Conservation (phyloP, 106 monocot genomes). For the Acorus gramineus region DNA sequence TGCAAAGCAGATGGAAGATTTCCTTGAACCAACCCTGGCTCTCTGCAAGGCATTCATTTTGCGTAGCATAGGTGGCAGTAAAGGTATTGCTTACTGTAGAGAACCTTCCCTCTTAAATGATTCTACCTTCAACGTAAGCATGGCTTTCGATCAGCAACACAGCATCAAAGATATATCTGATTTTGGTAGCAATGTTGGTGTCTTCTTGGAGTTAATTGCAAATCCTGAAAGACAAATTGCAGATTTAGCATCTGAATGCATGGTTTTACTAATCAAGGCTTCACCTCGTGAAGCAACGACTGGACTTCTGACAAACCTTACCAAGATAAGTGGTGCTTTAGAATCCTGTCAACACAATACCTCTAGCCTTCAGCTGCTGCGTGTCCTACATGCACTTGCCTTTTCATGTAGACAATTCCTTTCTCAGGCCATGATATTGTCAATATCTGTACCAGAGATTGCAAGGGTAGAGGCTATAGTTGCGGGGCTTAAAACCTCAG, state of each 20-base stretch:
- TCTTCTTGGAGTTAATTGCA: slow-evolving; percentile 62
- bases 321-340: slow-evolving; percentile 46
- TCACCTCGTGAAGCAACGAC: slow-evolving; percentile 78
- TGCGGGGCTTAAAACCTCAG: slow-evolving; percentile 47
- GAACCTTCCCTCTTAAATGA: slow-evolving; percentile 57
- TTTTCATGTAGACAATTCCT: slow-evolving; percentile 71
- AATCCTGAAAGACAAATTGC: slow-evolving; percentile 35
- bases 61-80: slow-evolving; percentile 52
- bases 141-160: slow-evolving; percentile 44
- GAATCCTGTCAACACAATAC: slow-evolving; percentile 22
- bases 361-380: slow-evolving; percentile 31
- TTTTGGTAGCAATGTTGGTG: slow-evolving; percentile 54
- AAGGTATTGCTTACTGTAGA: slow-evolving; percentile 35
- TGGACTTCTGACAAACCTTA: slow-evolving; percentile 69
- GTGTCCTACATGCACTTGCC: slow-evolving; percentile 60
- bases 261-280: slow-evolving; percentile 62
- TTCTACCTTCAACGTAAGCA: slow-evolving; percentile 28
- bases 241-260: slow-evolving; percentile 83
- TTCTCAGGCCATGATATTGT: slow-evolving; percentile 76
- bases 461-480: slow-evolving; percentile 43
- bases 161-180: slow-evolving; percentile 70
- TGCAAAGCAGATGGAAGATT: slow-evolving; percentile 90
- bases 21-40: slow-evolving; percentile 71
- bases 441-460: slow-evolving; percentile 51
- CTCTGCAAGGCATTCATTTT: slow-evolving; percentile 87